Base-by-base conservation (phyloP, 1,284 basidiomycete species). In the Cutaneotrichosporon spelunceum region DNA sequence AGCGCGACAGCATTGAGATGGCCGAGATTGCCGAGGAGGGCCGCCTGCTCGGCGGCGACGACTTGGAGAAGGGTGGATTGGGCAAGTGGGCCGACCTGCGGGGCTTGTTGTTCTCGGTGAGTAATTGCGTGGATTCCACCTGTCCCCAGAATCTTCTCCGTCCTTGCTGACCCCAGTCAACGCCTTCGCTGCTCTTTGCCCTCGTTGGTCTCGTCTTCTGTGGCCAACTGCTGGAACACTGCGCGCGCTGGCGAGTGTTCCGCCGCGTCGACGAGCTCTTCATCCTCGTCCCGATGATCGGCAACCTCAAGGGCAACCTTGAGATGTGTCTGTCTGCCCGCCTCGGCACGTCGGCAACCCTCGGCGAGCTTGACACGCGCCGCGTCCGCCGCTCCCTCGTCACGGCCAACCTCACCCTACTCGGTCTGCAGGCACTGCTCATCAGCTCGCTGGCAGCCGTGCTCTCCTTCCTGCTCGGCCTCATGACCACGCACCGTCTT, bases 221-320 rank as follows among this genome's bases (percentile, higher is more conserved):
- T 1, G 93, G 93, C 45, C 88, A 93, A 74, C 83, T 95, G 0
- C 80, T 97, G 42, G 89, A 93, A 72, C 86, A 88, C 71, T 87
- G 94, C 56, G 89, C 92, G 49, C 89, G 84, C 61, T 98, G 93
- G 93, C 84, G 83, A 61, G 92, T 93, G 47, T 95, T 99, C 84
- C 83, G 84, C 56, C 84, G 88, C 58, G 86, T 95, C 54, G 90
- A 97, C 82, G 94, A 99, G 77, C 87, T 98, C 61, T 94, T 98
- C 72, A 94, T 98, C 82, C 90, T 98, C 61, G 88, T 97, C 9
- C 94, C 95, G 13, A 93, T 96, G 69, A 82, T 98, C 24, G 78
- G 95, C 68, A 99, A 98, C 72, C 86, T 99, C 65, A 97, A 97
- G 75, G 95, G 95, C 19, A 97, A 97, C 70, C 84, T 98, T 85